Base-by-base conservation (phyloP, 2,329 filamentous ascomycete species). In the Thyridium curvatum region DNA sequence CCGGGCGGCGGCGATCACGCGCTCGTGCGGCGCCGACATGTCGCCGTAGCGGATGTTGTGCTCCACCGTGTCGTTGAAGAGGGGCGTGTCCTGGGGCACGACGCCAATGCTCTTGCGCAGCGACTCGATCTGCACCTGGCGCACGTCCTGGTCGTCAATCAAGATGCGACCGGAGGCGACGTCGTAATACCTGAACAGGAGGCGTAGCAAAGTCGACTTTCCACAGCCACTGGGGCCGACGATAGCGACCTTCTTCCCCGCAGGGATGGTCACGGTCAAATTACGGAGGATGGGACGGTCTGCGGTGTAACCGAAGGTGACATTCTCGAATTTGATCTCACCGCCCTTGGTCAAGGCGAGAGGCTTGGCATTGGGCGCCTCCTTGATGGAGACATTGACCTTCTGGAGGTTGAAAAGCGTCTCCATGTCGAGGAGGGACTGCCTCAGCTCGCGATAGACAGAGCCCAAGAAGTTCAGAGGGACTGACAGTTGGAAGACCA, bases 391-490 rank as follows among this genome's bases (percentile, higher is more conserved):
- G 12, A 96, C 82, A 50, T 97, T 94, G 56, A 97, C 91, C 60
- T 94, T 97, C 62, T 98, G 93, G 26, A 98, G 72, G 59, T 87
- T 95, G 71, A 98, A 98, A 6, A 98, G 74, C 0, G 93, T 97
- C 64, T 97, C 93, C 93, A 98, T 98, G 59, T 98, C 94, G 28
- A 98, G 72, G 33, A 98, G 72, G 16, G 88, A 95, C 65, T 98
- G 93, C 40, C 93, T 78, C 39, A 98, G 74, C 65, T 98, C 93
- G 51, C 93, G 84, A 60, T 98, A 98, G 12, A 98, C 91, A 12
- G 89, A 94, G n/a, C 93, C 93, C 4, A 98, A 71, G 62, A 98
- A 98, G 70, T 98, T 98, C 43, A 98, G 75, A 0, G 93, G 93
- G 4, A 98, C 88, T 0, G 89, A 96, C 6, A 98, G 81, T 64